Base-by-base conservation (phyloP, 2,329 filamentous ascomycete genomes). In the Didymella lethalis region DNA sequence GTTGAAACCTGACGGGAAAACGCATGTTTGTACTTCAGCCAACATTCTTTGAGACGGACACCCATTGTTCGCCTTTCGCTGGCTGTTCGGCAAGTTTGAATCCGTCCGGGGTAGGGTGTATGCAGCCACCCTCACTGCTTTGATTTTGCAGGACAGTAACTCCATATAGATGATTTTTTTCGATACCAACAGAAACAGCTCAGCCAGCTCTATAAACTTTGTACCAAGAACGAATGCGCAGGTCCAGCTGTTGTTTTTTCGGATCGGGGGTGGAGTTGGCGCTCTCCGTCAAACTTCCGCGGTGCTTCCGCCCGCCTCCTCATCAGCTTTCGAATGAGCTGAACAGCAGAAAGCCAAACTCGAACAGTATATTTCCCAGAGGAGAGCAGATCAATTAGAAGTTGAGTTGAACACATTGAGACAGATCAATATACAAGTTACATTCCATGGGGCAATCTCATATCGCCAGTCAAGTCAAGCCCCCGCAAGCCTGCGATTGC, bases 401-500 rank as follows among this genome's bases (percentile, higher is more conserved):
- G 2, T 3, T 10, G 18, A 6, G n/a, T 20, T 40, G 23, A 10
- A 43, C 4, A 14, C 6, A 14, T 25, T 14, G 12, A 26, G 14
- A 26, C 7, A 36, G 4, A 23, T 20, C 23, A 7, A 5, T 26
- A 25, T 25, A 20, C 10, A 43, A 40, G 7, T 8, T 7, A 7
- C 10, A 20, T 43, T 14, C 12, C 20, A 4, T 25, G 10, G 3
- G 36, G 10, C 41, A 28, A 44, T 12, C 8, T 25, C 18, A 44
- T 26, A 20, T 46, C 6, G 18, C 28, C 31, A 20, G 28, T 14
- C 7, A 7, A 20, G 28, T 14, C 7, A 7, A 44, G 11, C n/a
- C 25, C 38, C 40, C 56, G 34, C n/a, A 32, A 43, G 25, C n/a
- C 12, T 45, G 49, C 56, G 56, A 59, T 50, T 20, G 16, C 18